These are phyloP conservation scores for Corymbia calophylla DNA, from an alignment of 441 rosid species.

Conservation along the genomic window DNA sequence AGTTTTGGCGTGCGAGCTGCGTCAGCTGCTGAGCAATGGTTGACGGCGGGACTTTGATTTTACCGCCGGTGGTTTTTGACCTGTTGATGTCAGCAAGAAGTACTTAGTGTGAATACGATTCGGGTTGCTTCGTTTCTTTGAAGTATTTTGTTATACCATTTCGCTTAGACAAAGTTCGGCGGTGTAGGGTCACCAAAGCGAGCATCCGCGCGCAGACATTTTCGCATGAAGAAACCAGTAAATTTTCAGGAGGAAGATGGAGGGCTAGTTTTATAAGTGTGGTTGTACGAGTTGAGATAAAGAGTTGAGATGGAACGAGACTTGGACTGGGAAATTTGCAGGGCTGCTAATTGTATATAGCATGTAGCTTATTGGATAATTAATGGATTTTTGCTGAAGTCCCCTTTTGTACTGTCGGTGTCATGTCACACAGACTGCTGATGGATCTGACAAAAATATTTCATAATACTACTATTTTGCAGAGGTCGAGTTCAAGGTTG, in stretches of 20 bases:
- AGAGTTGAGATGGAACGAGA: neutral
- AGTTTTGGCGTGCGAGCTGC: neutral
- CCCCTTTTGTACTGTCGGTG: neutral
- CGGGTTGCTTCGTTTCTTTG: neutral
- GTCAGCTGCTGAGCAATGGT: neutral
- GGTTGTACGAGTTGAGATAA: neutral
- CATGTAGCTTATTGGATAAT: neutral
- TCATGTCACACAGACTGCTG: neutral
- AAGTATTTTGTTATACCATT: neutral
- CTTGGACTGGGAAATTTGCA: neutral
- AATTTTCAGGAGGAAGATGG: neutral
- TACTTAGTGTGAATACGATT: neutral
- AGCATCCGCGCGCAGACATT: neutral
- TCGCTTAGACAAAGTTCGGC: neutral
- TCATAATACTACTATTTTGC: neutral
- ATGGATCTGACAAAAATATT: neutral
- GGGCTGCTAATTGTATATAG: neutral
- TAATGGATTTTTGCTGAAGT: neutral
- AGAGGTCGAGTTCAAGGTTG: neutral
- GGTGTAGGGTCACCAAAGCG: neutral
- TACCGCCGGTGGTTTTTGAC: neutral
- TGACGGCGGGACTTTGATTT: neutral
- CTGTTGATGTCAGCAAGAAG: neutral
- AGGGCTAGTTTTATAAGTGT: neutral
- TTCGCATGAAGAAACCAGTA: neutral